phyloP scores from a whole-genome alignment of 768 basidiomycete genomes.

The Tricholoma matsutake region DNA sequence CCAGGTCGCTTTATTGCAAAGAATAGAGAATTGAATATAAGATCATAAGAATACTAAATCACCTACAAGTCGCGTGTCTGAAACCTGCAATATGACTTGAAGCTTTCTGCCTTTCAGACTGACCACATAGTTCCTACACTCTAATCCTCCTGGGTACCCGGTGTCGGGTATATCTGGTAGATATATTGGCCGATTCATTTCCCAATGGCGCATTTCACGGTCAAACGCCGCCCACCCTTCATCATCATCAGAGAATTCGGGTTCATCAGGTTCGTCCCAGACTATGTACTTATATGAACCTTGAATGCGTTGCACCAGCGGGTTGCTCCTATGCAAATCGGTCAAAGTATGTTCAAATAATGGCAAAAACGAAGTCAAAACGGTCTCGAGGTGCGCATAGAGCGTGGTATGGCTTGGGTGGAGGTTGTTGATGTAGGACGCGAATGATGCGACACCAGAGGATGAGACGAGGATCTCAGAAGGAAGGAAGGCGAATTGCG shows the following conservation, averaged over 20 bases:
- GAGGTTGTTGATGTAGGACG: constrained; percentile 55
- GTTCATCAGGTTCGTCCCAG: constrained; percentile 49
- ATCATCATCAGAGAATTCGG: constrained; percentile 47
- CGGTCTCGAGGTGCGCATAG: constrained; percentile 30
- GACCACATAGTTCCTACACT: constrained; percentile 37
- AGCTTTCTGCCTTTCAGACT: constrained; percentile 35
- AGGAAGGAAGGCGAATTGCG: constrained; percentile 41
- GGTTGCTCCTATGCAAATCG: constrained; percentile 50
- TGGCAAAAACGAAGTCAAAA: constrained; percentile 39
- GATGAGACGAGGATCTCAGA: constrained; percentile 37
- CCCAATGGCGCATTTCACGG: constrained; percentile 40
- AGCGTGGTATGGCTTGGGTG: constrained; percentile 30
- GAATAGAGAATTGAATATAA: constrained; percentile 1
- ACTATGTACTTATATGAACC: constrained; percentile 38
- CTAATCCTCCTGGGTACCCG: constrained; percentile 47
- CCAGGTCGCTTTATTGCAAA: constrained; percentile 26
- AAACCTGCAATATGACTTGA: constrained; percentile 41
- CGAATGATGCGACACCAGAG: constrained; percentile 27
- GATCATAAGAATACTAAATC: neutral
- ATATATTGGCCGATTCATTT: constrained; percentile 38
- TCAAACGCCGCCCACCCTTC: constrained; percentile 44
- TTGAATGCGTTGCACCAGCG: constrained; percentile 39
- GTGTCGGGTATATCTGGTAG: constrained; percentile 42
- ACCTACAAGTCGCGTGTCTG: constrained; percentile 41
- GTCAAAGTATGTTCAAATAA: constrained; percentile 52